Percentiles rank a stretch among this genome's conserved stretches.
These are phyloP conservation scores for Taphrina deformans DNA, from an alignment of 1,139 yeast genomes.

Conservation along the genomic window DNA sequence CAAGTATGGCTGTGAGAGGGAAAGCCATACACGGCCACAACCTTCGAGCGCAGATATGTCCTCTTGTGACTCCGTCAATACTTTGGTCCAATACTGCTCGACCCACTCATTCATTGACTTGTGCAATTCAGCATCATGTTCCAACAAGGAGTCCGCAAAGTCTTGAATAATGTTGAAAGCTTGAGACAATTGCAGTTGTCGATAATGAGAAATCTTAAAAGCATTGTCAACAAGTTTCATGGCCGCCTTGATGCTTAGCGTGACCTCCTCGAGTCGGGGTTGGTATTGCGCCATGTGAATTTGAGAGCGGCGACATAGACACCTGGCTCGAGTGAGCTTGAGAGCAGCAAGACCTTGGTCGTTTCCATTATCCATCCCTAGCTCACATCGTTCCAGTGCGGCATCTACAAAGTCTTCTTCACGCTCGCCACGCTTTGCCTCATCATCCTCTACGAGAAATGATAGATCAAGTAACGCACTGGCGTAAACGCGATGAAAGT, in stretches of 20 bases:
- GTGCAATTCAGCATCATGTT: background rate
- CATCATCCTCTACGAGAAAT: constrained; percentile 41
- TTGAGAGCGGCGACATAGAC: background rate
- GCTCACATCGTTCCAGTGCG: constrained; percentile 66
- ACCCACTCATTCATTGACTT: constrained; percentile 7
- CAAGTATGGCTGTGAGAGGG: constrained; percentile 8
- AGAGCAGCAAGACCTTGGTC: background rate
- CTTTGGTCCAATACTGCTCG: constrained; percentile 14
- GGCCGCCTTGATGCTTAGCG: background rate
- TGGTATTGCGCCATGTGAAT: background rate
- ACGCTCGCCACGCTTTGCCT: constrained; percentile 45
- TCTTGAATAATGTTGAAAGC: constrained; percentile 6
- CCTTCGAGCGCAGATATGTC: constrained; percentile 17
- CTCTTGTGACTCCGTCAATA: constrained; percentile 8
- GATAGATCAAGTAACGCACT: constrained; percentile 70
- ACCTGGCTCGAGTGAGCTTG: constrained; percentile 1
- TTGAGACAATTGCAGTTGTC: background rate
- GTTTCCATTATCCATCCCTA: constrained; percentile 53
- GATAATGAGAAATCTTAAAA: background rate
- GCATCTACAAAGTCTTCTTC: constrained; percentile 63
- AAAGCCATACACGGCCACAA: constrained; percentile 20
- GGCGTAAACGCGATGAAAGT: constrained; percentile 73
- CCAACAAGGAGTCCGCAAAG: constrained; percentile 11
- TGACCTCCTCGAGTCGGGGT: background rate
- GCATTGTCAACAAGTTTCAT: background rate